Base-by-base conservation (phyloP, 2,329 filamentous ascomycete species). In the Arthrobotrys entomopaga region DNA sequence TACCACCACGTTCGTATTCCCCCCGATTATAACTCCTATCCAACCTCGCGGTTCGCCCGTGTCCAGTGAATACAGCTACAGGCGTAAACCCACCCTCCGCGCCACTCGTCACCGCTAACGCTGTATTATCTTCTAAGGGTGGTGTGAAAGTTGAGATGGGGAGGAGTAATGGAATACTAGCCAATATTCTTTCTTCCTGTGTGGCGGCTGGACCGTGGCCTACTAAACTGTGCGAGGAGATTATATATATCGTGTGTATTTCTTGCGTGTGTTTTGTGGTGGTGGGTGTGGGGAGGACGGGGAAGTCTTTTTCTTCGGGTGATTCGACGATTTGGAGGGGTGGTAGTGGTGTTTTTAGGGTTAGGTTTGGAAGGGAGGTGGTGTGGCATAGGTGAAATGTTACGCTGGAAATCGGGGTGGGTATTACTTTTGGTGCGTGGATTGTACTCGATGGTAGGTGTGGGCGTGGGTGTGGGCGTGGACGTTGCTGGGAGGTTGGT, bases 111-210 rank as follows among this genome's bases (percentile, higher is more conserved):
- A 75, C 71, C 1, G 65, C 53, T 34, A 75, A 38, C 7, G 64
- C 65, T 19, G 71, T 69, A 15, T 40, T 64, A 7, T 54, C 64
- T 59, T 69, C 42, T 22, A 75, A 38, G 15, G 71, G 71, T 4
- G 71, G 71, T 1, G 58, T 75, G 34, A 75, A 65, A 13, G 65
- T 65, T 16, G 71, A 75, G 29, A 69, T 58, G n/a, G 71, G 71
- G 38, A 75, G 57, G 5, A 75, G 71, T 15, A 53, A 20, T 1
- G 71, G 71, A 16, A 67, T 24, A 22, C 60, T 66, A 1, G 64
- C 71, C 26, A 75, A 46, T 10, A 75, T 24, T 2, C 64, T 20
- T 42, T 75, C 71, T 63, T 75, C 71, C 20, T 75, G 71, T 5
- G 71, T 75, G 0, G 64, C 71, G 8, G 71, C 58, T 11, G 71